Base-by-base conservation (phyloP, 192 early-diverging fungal genomes). In the Coemansia sp. region DNA sequence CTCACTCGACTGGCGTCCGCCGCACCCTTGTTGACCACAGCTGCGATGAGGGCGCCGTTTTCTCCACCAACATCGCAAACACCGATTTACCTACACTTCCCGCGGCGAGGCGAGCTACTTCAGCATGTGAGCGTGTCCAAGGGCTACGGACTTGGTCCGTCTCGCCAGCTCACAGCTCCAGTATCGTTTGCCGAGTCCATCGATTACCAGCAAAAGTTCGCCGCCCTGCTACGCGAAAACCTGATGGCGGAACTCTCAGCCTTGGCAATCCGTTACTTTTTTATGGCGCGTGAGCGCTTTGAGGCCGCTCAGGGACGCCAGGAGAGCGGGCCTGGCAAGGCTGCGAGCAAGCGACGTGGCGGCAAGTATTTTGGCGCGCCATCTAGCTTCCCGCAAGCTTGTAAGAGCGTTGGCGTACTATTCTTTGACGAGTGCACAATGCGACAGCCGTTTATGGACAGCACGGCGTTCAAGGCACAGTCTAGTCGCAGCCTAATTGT, bases 111-210 rank as follows among this genome's bases (percentile, higher is more conserved):
- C 54, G 80, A 82, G 75, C 72, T 82, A 12, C 49, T 82, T n/a
- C 80, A 82, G 57, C 80, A 82, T 18, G 75, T 72, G n/a, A 67
- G 72, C 18, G 75, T 82, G 15, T 73, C 75, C 34, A 82, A 82
- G 69, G 80, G 80, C n/a, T 77, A 77, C 38, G 70, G 70, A 12
- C 38, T 81, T 16, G 80, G 75, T 0, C 80, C 80, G 34, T 54
- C 75, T 36, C 80, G 80, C 31, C 66, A 61, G 38, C 72, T 82
- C 15, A 57, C 61, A 0, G 80, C 75, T 0, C 71, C 80, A 15
- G 72, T 77, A 8, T 41, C 38, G 38, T 82, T 69, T 27, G 22
- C 24, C 10, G 72, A 72, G 22, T 77, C 75, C 66, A 59, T 36
- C 11, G 46, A 67, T 13, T 82, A 82, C 61, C 52, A 54, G 44